Evolutionary conservation across 257 asterid genomes (phyloP).

Genomic region (Plantago major): DNA sequence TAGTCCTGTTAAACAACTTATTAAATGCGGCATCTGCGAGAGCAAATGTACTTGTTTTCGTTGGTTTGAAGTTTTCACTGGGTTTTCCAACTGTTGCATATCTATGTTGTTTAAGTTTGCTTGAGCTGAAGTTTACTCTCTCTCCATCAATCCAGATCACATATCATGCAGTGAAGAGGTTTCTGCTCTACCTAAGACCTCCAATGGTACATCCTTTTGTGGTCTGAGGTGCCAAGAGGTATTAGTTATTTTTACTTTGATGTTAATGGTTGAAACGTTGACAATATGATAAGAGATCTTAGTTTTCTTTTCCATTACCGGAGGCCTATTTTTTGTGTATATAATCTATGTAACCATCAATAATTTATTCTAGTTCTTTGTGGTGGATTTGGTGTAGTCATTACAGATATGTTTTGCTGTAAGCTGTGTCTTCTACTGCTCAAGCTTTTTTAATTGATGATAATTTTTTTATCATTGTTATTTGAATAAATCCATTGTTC

Average conservation of each 20-base stretch:
- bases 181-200: constrained; percentile 33
- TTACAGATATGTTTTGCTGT: no score
- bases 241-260: constrained; percentile 23
- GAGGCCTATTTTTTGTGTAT: background rate
- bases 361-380: background rate
- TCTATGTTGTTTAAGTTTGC: background rate
- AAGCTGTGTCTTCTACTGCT: no score
- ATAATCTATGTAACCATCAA: background rate
- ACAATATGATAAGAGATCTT: background rate
- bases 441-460: no score
- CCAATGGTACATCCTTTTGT: constrained; percentile 55
- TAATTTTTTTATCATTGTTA: no score
- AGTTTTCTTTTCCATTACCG: constrained; percentile 12
- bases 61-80: constrained; percentile 15
- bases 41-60: constrained; percentile 53
- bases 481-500: background rate
- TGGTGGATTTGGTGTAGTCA: constrained; percentile 2
- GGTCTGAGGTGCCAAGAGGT: constrained; percentile 88
- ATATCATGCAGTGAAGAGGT: constrained; percentile 51
- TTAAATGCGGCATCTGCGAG: constrained; percentile 66
- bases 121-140: constrained; percentile 15
- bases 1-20: constrained; percentile 39
- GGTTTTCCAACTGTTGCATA: constrained; percentile 8
- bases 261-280: constrained; percentile 12
- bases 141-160: constrained; percentile 54